A percentile compares a stretch with the other conserved stretches of the same genome.
phyloP scores from a whole-genome alignment of 1,139 yeast species.

The Geotrichum bryndzae region DNA sequence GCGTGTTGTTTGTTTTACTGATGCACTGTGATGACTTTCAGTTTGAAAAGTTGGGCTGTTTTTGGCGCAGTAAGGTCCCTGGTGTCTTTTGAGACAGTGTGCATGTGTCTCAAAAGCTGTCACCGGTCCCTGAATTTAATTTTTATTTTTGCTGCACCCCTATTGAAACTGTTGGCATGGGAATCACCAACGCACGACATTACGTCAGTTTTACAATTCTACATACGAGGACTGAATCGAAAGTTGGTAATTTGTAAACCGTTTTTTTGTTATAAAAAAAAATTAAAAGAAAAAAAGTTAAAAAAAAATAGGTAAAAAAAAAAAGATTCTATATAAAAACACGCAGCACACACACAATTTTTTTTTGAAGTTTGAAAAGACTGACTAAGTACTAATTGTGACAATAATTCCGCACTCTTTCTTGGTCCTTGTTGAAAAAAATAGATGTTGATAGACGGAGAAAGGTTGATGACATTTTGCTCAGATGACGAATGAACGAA shows the following conservation, averaged over 20 bases:
- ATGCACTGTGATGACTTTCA: too few species aligned
- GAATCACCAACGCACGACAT: too few species aligned
- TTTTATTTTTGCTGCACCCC: too few species aligned
- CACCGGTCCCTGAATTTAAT: too few species aligned
- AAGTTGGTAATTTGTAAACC: not conserved
- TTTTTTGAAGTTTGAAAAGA: not conserved
- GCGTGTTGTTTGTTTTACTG: too few species aligned
- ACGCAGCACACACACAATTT: not conserved
- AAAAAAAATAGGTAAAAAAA: not conserved
- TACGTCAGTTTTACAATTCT: not conserved
- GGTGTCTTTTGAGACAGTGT: too few species aligned
- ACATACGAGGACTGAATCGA: not conserved
- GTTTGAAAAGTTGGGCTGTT: too few species aligned
- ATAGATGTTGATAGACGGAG: not conserved
- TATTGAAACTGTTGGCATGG: too few species aligned
- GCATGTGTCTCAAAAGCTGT: too few species aligned
- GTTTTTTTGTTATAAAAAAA: not conserved
- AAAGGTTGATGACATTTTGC: not conserved
- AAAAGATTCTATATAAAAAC: not conserved
- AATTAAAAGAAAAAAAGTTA: not conserved
- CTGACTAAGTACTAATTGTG: not conserved
- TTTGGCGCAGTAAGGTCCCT: too few species aligned
- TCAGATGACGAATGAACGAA: not conserved
- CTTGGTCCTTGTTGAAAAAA: not conserved
- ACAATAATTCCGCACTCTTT: not conserved